A percentile compares a stretch with the other conserved stretches of the same genome.
phyloP scores from a whole-genome alignment of 805 yeast species.

The Jamesozyma spencerorum region DNA sequence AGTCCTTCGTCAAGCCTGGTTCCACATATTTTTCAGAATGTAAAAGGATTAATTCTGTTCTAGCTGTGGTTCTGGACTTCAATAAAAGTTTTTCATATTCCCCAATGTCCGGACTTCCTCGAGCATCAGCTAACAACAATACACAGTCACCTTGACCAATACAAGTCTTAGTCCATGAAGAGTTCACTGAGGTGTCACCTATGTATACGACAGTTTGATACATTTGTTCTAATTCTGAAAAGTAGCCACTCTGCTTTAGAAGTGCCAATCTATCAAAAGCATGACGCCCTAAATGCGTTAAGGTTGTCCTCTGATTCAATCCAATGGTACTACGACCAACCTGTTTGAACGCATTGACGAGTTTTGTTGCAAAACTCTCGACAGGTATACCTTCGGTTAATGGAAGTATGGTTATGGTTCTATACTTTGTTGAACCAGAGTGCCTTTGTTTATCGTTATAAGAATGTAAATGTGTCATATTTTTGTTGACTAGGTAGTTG shows the following conservation, averaged over 20 bases:
- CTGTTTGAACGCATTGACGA: slow-evolving; percentile 60
- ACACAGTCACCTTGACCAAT: slow-evolving; percentile 93
- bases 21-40: slow-evolving; percentile 76
- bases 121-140: slow-evolving; percentile 79
- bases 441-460: slow-evolving; percentile 8
- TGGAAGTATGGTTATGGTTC: slow-evolving; percentile 81
- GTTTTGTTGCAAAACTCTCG: slow-evolving; percentile 66
- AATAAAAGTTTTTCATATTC: slow-evolving; percentile 75
- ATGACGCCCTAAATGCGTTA: slow-evolving; percentile 76
- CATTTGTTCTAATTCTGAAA: slow-evolving; percentile 83
- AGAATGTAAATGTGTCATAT: slow-evolving; percentile 3
- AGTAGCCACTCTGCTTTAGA: slow-evolving; percentile 77
- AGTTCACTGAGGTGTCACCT: slow-evolving; percentile 73
- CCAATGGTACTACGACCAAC: slow-evolving; percentile 69
- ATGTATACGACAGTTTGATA: slow-evolving; percentile 84
- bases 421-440: slow-evolving; percentile 34
- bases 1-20: slow-evolving; percentile 75
- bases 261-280: slow-evolving; percentile 87
- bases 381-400: slow-evolving; percentile 77
- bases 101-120: slow-evolving; percentile 62
- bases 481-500: slow-evolving; percentile 28
- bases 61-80: slow-evolving; percentile 70
- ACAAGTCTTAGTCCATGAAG: slow-evolving; percentile 88
- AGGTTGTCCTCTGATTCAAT: slow-evolving; percentile 72
- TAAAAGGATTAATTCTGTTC: slow-evolving; percentile 75